Evolutionary conservation across 345 rosid genomes (phyloP).

Genomic region (Excoecaria agallocha): DNA sequence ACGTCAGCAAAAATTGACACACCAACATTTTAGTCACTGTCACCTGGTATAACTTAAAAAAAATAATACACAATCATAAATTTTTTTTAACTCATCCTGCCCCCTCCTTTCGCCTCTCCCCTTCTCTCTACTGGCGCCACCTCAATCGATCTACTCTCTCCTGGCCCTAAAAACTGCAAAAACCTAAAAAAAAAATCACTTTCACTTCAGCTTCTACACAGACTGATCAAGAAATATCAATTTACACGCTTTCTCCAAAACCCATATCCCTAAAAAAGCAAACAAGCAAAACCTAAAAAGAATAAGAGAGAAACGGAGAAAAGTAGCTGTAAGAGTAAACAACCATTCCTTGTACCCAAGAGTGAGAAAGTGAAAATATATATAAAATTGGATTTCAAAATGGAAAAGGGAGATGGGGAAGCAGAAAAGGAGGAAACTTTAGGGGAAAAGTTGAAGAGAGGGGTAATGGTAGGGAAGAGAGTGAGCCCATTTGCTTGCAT

Average conservation of each 20-base stretch:
- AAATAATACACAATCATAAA: no score
- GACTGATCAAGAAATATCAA: slow-evolving; percentile 8
- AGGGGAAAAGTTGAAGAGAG: slow-evolving; percentile 69
- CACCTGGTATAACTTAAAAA: no score
- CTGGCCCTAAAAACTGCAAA: not conserved
- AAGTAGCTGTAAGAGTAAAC: not conserved
- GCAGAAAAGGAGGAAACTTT: slow-evolving; percentile 64
- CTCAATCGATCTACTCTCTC: no score
- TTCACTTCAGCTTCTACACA: not conserved
- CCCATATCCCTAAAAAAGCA: not conserved
- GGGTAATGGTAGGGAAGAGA: slow-evolving; percentile 43
- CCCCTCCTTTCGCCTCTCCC: no score
- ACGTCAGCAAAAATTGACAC: no score
- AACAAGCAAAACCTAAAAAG: not conserved
- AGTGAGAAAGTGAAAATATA: slow-evolving; percentile 7
- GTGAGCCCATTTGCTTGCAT: slow-evolving; percentile 53
- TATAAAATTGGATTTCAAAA: slow-evolving; percentile 18
- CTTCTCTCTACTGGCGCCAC: no score
- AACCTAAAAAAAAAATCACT: not conserved
- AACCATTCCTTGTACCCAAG: not conserved
- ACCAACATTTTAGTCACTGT: no score
- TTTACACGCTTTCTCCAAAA: not conserved
- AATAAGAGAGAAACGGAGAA: not conserved
- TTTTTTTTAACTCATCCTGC: no score
- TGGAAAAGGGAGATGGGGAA: slow-evolving; percentile 37